These are phyloP conservation scores for Yarrowia keelungensis DNA, from an alignment of 805 yeast genomes.

Conservation along the genomic window DNA sequence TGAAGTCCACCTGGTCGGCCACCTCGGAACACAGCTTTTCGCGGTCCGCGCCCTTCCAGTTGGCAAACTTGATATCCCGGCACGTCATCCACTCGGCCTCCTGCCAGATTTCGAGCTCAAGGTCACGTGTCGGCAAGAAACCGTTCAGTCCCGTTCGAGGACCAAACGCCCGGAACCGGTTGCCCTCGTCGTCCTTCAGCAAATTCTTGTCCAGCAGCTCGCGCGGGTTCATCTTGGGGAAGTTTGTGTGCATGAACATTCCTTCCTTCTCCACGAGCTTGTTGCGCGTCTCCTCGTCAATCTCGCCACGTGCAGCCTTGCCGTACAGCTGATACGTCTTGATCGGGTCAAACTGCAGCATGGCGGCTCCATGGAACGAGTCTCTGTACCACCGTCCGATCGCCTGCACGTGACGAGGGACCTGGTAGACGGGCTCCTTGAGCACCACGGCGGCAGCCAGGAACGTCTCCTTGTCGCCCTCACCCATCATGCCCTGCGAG, in stretches of 20 bases:
- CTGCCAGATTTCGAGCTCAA: constrained; percentile 43
- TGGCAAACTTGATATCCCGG: constrained; percentile 40
- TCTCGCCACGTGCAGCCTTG: constrained; percentile 3
- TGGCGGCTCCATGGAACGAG: constrained; percentile 67
- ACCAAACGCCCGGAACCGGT: constrained; percentile 65
- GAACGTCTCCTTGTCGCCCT: constrained; percentile 82
- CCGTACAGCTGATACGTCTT: constrained; percentile 56
- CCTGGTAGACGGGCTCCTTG: constrained; percentile 63
- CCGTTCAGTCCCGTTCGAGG: constrained; percentile 47
- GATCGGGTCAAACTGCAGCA: constrained; percentile 78
- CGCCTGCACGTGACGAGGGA: constrained; percentile 51
- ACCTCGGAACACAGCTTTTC: constrained; percentile 32
- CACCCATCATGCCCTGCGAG: constrained; percentile 72
- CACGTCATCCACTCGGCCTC: constrained; percentile 44
- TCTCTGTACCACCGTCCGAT: constrained; percentile 52
- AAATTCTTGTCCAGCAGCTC: constrained; percentile 53
- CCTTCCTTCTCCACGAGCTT: constrained; percentile 40
- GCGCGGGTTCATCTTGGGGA: constrained; percentile 72
- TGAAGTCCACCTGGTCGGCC: constrained; percentile 37
- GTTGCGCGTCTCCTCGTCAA: neutral
- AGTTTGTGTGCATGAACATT: constrained; percentile 69
- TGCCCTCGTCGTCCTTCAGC: constrained; percentile 54
- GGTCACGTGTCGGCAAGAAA: constrained; percentile 40
- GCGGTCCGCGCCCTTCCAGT: constrained; percentile 41
- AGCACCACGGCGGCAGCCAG: constrained; percentile 73